Conservation (phyloP, 2,329 filamentous ascomycete genomes). For the Botrytis fragariae region DNA sequence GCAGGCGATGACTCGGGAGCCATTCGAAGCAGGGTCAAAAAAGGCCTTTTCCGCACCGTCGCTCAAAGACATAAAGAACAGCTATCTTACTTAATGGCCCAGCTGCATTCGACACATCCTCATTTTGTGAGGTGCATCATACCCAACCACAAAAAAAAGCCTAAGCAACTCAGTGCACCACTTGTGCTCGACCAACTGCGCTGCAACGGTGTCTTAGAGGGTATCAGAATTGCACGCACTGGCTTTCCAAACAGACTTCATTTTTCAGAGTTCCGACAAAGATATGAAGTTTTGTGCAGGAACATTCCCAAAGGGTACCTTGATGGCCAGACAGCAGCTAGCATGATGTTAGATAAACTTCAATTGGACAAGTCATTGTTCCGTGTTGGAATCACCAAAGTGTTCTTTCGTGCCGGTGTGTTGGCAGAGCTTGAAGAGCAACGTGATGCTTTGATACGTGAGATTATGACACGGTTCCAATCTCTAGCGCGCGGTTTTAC, state of each 20-base stretch:
- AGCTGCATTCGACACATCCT: constrained; percentile 93
- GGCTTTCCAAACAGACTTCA: constrained; percentile 92
- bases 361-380: constrained; percentile 82
- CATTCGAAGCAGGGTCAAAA: constrained; percentile 82
- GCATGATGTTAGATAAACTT: constrained; percentile 85
- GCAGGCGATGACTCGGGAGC: constrained; percentile 69
- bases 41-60: constrained; percentile 93
- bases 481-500: constrained; percentile 87
- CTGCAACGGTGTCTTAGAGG: constrained; percentile 98
- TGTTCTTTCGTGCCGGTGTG: constrained; percentile 96
- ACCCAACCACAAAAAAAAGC: constrained; percentile 95
- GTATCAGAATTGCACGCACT: constrained; percentile 93
- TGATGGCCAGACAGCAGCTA: constrained; percentile 82
- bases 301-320: constrained; percentile 87
- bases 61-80: constrained; percentile 98
- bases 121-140: constrained; percentile 98
- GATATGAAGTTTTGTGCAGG: constrained; percentile 90
- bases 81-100: constrained; percentile 90
- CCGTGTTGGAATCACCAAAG: constrained; percentile 91
- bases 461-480: constrained; percentile 93
- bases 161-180: constrained; percentile 86
- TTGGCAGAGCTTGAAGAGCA: constrained; percentile 96
- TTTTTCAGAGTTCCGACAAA: constrained; percentile 90
- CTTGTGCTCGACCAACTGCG: constrained; percentile 97
- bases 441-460: constrained; percentile 84